Conservation (phyloP, 495 filamentous ascomycete genomes). For the Neurospora sp. region DNA sequence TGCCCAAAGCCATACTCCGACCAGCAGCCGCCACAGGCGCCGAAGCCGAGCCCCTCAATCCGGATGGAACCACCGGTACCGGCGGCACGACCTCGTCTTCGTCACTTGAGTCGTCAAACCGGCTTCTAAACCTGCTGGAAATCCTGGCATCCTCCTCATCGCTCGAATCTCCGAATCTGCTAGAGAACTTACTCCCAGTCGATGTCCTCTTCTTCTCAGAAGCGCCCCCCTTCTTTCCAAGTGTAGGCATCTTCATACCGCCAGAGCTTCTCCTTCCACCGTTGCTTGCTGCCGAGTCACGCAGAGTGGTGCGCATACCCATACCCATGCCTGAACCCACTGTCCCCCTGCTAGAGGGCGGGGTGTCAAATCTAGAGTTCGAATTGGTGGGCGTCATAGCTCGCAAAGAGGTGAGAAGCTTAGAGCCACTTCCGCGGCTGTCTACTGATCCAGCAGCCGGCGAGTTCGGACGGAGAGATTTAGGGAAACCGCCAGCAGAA, state of each 20-base stretch:
- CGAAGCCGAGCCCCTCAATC: neutral
- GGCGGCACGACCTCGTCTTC: constrained; percentile 39
- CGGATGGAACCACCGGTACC: constrained; percentile 2
- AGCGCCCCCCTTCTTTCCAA: constrained; percentile 19
- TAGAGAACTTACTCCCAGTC: constrained; percentile 23
- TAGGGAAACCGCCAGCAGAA: constrained; percentile 19
- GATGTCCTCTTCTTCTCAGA: constrained; percentile 3
- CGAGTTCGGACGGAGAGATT: constrained; percentile 20
- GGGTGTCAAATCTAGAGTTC: constrained; percentile 12
- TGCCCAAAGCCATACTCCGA: neutral
- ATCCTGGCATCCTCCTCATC: constrained; percentile 54
- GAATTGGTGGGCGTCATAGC: constrained; percentile 28
- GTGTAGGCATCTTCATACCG: constrained; percentile 22
- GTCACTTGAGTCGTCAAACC: constrained; percentile 77
- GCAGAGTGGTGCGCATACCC: constrained; percentile 24
- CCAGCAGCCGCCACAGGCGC: neutral
- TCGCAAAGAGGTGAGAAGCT: constrained; percentile 19
- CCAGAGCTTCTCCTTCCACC: constrained; percentile 9
- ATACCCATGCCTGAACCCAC: constrained; percentile 1
- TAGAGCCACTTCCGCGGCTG: neutral
- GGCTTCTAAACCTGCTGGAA: constrained; percentile 46
- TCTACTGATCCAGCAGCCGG: neutral
- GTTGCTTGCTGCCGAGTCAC: constrained; percentile 9
- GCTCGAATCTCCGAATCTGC: constrained; percentile 53
- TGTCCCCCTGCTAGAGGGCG: neutral